These are phyloP conservation scores for Suillus occidentalis DNA, from an alignment of 768 basidiomycete species.

Conservation along the genomic window DNA sequence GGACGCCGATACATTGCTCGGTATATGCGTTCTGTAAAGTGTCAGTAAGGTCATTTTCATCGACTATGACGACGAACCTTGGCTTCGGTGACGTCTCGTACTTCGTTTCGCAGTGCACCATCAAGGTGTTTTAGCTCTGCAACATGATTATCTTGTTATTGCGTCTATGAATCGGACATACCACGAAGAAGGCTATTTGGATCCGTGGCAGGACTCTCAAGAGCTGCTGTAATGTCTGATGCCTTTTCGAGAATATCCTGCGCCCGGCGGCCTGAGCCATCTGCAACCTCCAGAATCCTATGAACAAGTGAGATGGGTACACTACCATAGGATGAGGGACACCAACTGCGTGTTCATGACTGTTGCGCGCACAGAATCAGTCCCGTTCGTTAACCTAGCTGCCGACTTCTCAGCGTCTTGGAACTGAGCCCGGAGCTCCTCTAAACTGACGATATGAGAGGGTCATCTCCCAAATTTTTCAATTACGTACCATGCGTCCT, in stretches of 20 bases:
- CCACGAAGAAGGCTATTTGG: constrained; percentile 55
- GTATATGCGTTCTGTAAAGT: constrained; percentile 67
- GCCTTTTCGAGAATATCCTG: constrained; percentile 61
- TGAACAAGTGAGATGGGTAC: constrained; percentile 1
- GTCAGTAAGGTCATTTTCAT: constrained; percentile 18
- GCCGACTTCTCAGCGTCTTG: constrained; percentile 55
- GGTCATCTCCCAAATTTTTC: background rate
- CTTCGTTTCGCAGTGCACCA: constrained; percentile 56
- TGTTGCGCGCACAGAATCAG: constrained; percentile 55
- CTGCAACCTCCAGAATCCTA: constrained; percentile 64
- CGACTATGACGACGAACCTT: constrained; percentile 41
- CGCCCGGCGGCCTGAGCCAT: constrained; percentile 52
- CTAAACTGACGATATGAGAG: constrained; percentile 32
- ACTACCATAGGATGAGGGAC: background rate
- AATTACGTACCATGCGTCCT: constrained; percentile 61
- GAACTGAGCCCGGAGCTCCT: constrained; percentile 58
- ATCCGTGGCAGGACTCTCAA: constrained; percentile 59
- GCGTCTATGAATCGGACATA: constrained; percentile 20
- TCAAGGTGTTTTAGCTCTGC: constrained; percentile 68
- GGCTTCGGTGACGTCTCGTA: constrained; percentile 52
- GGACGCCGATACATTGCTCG: constrained; percentile 57
- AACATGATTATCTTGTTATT: constrained; percentile 8
- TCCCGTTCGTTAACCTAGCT: constrained; percentile 52
- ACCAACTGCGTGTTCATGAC: constrained; percentile 35
- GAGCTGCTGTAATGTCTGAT: constrained; percentile 43